Base-by-base conservation (phyloP, 306 rosid genomes). In the Rosa chinensis region DNA sequence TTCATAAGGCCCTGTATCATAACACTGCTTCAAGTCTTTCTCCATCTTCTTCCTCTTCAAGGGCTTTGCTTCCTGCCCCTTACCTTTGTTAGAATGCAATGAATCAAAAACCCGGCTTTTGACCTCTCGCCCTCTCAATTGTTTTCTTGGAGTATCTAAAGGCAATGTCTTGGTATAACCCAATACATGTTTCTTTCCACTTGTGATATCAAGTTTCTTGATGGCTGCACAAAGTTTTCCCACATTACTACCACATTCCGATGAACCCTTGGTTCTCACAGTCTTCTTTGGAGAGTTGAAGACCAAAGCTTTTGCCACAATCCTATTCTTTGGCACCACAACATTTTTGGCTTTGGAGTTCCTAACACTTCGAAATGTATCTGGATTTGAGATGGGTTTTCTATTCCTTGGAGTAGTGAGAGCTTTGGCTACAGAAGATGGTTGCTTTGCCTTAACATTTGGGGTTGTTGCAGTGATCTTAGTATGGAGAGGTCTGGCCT, bases 91-190 rank as follows among this genome's bases (percentile, higher is more conserved):
- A 5, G 90, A 82, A 82, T 72, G 63, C 86, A 89, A 82, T 3
- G 93, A 86, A 83, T 91, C 89, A 73, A 84, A 91, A 79, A 95
- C 99, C 48, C 99, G 91, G 85, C 97, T 92, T 77, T 93, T 93
- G 23, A 93, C 93, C 78, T 86, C 96, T 58, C 97, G 77, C 64
- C 97, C 97, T 83, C 85, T 95, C 1, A 84, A 56, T 79, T 85
- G 84, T 77, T 87, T 92, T 81, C 82, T 84, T 17, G 87, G 70
- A n/a, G 88, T 49, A 84, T 79, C 76, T 39, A 58, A 56, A 20
- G 88, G 80, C 84, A 90, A 69, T 70, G 90, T 67, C 74, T 85
- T 82, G 66, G 82, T 70, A 79, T 64, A 74, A 48, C 72, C 90
- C 49, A 78, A 77, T 10, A 63, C 78, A 78, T 80, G 76, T 90